Evolutionary conservation across 768 basidiomycete genomes (phyloP), one percentile per base, ranked within the genome.

Genomic region (Gloeostereum incarnatum): DNA sequence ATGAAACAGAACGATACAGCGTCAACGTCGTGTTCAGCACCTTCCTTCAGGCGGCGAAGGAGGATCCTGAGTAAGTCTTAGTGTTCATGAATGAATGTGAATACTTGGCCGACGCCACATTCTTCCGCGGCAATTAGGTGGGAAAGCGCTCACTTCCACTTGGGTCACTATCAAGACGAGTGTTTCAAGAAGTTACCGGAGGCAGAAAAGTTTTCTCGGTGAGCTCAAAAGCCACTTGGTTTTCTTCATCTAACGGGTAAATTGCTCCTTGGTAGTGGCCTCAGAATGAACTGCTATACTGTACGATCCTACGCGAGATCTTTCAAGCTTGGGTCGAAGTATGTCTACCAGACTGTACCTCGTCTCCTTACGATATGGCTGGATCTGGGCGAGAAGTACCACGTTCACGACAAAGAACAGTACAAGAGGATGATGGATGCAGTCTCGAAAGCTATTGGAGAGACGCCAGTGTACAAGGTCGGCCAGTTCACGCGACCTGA

Each of bases 301-400:
- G 58, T 91, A 50, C 68, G 68, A 51, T 63, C 71, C 45, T 94
- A 81, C 45, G 65, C 70, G 2, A 75, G 68, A 44, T 83, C 92
- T 1, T 77, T 93, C 32, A 66, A 66, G 50, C 62, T 69, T 51
- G 96, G 96, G 13, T 89, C 92, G 25, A 99, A 99, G 65, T 96
- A 84, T 55, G 81, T 94, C 17, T 98, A 94, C 56, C 94, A 94
- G 54, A 90, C 91, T 0, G 78, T 99, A 43, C 93, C 96, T 0
- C 79, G 96, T 27, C 68, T 97, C 45, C 69, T 99, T 6, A 98
- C 92, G 0, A 75, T 99, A 21, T 99, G 93, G 92, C 62, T 98
- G 35, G 92, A 96, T 55, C 56, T 87, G 42, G 91, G 83, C n/a
- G 91, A 91, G 51, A 61, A 71, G 43, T 46, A 48, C 36, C 45